Conservation (phyloP, 1,284 basidiomycete genomes). For the Mycosarcoma mackinlayi region DNA sequence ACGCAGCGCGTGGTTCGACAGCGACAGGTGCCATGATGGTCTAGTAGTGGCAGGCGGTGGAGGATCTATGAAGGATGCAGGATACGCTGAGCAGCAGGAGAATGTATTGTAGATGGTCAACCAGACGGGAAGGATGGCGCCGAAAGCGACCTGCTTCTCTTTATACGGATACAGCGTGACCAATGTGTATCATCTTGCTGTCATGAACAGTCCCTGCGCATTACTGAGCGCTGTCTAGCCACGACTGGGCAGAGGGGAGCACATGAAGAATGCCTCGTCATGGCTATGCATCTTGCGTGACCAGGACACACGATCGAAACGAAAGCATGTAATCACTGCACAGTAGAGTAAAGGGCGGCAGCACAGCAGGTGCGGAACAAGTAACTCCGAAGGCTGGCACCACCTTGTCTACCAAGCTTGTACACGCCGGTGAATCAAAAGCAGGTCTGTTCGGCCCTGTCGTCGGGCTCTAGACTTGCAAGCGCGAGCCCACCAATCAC, state of each 20-base stretch:
- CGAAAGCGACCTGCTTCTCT: not conserved
- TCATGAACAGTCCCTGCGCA: not conserved
- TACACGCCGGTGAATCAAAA: no score
- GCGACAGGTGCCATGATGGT: conserved; percentile 43
- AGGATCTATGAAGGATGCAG: not conserved
- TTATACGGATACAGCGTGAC: not conserved
- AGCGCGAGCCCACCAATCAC: conserved; percentile 27
- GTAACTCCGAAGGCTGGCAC: conserved; percentile 12
- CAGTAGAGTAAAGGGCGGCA: not conserved
- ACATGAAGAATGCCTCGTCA: no score
- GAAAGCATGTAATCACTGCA: not conserved
- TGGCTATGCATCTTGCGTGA: conserved; percentile 37
- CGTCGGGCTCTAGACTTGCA: conserved; percentile 37
- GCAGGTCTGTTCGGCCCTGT: no score
- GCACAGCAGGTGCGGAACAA: conserved; percentile 5
- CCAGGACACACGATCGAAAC: conserved; percentile 15
- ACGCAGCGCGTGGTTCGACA: conserved; percentile 27
- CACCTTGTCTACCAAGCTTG: no score
- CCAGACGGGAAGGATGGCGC: not conserved
- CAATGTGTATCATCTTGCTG: conserved; percentile 1
- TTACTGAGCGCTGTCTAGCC: not conserved
- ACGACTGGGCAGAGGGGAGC: not conserved
- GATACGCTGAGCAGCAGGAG: no score
- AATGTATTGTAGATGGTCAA: not conserved
- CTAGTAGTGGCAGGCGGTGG: not conserved